Percentiles rank a stretch among this genome's conserved stretches.
These are phyloP conservation scores for Ogataea corticis DNA, from an alignment of 805 yeast genomes.

Conservation along the genomic window DNA sequence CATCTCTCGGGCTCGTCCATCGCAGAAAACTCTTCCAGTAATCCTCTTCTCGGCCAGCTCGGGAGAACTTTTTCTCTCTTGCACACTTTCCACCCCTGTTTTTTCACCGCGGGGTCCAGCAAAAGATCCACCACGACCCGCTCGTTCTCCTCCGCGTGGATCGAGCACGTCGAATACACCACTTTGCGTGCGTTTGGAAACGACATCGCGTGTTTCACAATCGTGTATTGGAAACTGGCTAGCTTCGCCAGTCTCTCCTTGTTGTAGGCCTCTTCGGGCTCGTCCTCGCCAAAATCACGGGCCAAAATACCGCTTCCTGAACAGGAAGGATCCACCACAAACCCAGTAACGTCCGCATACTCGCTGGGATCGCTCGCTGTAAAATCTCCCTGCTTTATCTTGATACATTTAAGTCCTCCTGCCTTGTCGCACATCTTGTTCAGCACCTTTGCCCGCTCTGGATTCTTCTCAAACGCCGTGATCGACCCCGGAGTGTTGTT, in stretches of 20 bases:
- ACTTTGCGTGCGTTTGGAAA: slow-evolving; percentile 77
- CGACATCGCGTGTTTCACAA: slow-evolving; percentile 82
- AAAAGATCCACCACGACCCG: slow-evolving; percentile 81
- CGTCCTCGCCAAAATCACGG: slow-evolving; percentile 65
- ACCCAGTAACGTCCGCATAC: slow-evolving; percentile 67
- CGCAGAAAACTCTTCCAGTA: slow-evolving; percentile 63
- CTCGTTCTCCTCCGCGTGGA: slow-evolving; percentile 93
- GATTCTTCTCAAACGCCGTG: slow-evolving; percentile 86
- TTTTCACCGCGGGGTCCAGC: slow-evolving; percentile 60
- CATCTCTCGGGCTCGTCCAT: slow-evolving; percentile 48
- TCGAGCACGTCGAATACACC: slow-evolving; percentile 94
- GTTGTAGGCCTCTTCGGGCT: slow-evolving; percentile 41
- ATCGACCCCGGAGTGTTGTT: slow-evolving; percentile 45
- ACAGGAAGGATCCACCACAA: slow-evolving; percentile 95
- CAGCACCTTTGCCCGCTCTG: slow-evolving; percentile 65
- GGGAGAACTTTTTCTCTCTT: slow-evolving; percentile 68
- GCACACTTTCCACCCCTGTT: slow-evolving; percentile 74
- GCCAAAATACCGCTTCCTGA: slow-evolving; percentile 98
- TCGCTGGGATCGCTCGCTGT: slow-evolving; percentile 59
- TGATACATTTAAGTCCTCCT: slow-evolving; percentile 51
- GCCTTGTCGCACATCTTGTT: slow-evolving; percentile 80
- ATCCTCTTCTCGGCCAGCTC: slow-evolving; percentile 84
- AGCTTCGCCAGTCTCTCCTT: slow-evolving; percentile 68
- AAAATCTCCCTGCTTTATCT: slow-evolving; percentile 56
- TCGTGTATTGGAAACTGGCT: slow-evolving; percentile 83